Evolutionary conservation across 306 rosid species (phyloP), one percentile per base, ranked within the genome.

Genomic region (Dicorynia guianensis): DNA sequence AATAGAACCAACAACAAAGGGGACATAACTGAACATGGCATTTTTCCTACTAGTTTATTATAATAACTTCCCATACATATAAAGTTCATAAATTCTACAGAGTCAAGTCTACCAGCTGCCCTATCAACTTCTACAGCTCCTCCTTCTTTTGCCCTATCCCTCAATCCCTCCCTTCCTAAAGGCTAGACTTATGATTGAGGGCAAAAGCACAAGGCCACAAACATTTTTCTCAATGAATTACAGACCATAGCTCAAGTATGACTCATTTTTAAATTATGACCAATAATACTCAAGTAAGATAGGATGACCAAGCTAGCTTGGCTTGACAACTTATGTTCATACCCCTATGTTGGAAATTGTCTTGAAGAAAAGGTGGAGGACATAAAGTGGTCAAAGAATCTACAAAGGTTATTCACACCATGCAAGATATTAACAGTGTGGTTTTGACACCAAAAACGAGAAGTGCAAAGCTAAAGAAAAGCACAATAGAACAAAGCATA

Each of bases 1-100:
- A 63, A 63, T 58, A 73, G 80, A 69, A 77, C 60, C 39, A 63
- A 49, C 62, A n/a, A 1, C 1, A 55, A 79, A 54, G 57, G 11
- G 65, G 17, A 72, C 77, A 57, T 57, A 39, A 39, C 5, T 39
- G 46, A 52, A 50, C 8, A 60, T 60, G 38, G 14, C 10, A 76
- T 52, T 75, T 60, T 18, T 12, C 43, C 30, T 48, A 55, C 53
- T 30, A 57, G 63, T 38, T 50, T 11, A 18, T 36, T n/a, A 38
- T n/a, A 60, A 72, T 44, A 55, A 47, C 15, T 64, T 30, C 62
- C 6, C n/a, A 38, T 46, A 8, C 15, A 52, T 53, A 17, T 44
- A n/a, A 39, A 2, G 57, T 73, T 65, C 65, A 67, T 7, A 72
- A 67, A 49, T 67, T 55, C 30, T 43, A 61, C 77, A 44, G 47